Conservation (phyloP, 495 filamentous ascomycete genomes). For the Hapsidospora chrysogenum region DNA sequence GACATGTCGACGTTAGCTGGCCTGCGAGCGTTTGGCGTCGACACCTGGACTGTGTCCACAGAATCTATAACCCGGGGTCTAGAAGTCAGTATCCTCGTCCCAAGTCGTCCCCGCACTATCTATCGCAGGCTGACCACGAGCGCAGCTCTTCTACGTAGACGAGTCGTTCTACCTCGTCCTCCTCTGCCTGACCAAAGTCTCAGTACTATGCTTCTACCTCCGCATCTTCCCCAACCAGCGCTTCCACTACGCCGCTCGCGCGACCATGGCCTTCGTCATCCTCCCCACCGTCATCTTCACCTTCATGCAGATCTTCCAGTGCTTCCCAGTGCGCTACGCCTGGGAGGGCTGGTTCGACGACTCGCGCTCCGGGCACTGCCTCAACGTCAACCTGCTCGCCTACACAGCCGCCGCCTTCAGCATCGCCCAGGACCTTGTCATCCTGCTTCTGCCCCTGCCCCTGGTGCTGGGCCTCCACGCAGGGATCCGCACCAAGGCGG, state of each 20-base stretch:
- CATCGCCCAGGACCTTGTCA: constrained; percentile 22
- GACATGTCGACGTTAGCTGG: neutral
- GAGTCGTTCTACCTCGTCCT: constrained; percentile 20
- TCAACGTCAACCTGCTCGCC: constrained; percentile 16
- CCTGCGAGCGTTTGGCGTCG: constrained; percentile 8
- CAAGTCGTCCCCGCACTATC: neutral
- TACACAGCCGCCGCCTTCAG: constrained; percentile 17
- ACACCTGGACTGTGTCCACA: constrained; percentile 9
- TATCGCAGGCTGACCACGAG: neutral
- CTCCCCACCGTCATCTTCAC: constrained; percentile 15
- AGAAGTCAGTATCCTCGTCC: constrained; percentile 9
- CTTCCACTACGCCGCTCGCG: constrained; percentile 19
- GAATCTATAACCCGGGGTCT: constrained; percentile 4
- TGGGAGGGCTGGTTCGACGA: constrained; percentile 19
- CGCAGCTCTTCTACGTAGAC: constrained; percentile 21
- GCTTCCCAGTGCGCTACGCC: constrained; percentile 17
- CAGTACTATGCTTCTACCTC: constrained; percentile 34
- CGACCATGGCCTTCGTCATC: constrained; percentile 16
- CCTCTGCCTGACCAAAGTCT: constrained; percentile 28
- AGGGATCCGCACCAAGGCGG: constrained; percentile 15
- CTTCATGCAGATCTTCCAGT: constrained; percentile 23
- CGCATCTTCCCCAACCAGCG: constrained; percentile 27
- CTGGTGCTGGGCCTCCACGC: constrained; percentile 15
- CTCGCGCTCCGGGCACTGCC: constrained; percentile 11
- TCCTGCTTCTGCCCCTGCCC: constrained; percentile 23